Conservation (phyloP, 202 grass and related monocot genomes). For the Tripidium arundinaceum region DNA sequence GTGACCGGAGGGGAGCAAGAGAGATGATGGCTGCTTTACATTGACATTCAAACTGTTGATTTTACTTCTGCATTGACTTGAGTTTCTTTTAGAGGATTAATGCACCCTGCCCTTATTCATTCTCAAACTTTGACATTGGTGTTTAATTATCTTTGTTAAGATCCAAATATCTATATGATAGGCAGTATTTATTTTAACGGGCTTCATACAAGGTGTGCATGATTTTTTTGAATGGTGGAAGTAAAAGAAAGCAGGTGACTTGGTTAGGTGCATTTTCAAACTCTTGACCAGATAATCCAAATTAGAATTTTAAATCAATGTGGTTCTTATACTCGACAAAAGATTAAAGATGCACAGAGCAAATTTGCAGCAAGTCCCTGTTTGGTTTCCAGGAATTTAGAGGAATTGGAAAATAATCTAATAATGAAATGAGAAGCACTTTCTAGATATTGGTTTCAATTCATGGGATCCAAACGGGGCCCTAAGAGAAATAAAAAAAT, state of each 20-base stretch:
- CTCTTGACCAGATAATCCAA: neutral
- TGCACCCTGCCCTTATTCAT: neutral
- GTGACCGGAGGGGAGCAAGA: neutral
- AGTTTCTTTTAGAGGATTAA: neutral
- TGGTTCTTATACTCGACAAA: neutral
- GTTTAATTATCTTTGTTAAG: neutral
- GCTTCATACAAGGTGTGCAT: neutral
- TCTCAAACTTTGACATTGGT: neutral
- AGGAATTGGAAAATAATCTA: neutral
- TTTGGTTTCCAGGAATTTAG: neutral
- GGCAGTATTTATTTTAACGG: neutral
- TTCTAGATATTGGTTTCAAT: too few species aligned
- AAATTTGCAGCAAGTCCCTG: neutral
- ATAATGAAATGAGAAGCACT: too few species aligned
- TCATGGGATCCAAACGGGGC: too few species aligned
- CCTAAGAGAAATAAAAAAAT: neutral
- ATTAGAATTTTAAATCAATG: neutral
- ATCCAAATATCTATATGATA: neutral
- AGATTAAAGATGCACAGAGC: neutral
- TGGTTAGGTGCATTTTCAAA: neutral
- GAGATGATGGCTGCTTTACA: neutral
- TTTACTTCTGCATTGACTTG: neutral
- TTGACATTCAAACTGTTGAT: neutral
- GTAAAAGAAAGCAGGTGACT: neutral
- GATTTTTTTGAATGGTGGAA: neutral